Base-by-base conservation (phyloP, 352 stramenopile species). In the Globisporangium abappressorium region DNA sequence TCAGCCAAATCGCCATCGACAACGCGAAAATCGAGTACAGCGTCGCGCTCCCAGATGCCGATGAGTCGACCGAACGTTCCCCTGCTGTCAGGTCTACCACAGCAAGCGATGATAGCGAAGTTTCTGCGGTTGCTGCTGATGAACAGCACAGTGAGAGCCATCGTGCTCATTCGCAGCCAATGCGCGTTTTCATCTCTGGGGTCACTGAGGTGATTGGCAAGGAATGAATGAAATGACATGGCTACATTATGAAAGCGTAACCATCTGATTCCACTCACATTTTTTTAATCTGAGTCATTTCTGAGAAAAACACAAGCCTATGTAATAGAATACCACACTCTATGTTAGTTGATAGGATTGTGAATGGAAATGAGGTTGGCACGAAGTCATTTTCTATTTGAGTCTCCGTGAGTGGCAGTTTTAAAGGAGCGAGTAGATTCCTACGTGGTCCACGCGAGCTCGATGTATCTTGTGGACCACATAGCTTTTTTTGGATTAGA, bases 1-100 rank as follows among this genome's bases (percentile, higher is more conserved):
- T 78, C 33, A 90, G 78, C 56, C 66, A 76, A 28, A 71, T 92
- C n/a, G 65, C 81, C 15, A 33, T 93, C 8, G 85, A 93, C 66
- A 90, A 90, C 22, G 72, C 76, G 5, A 70, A 71, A 20, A 71
- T 93, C 7, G 51, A 77, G 38, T 93, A 93, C 56, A 49, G 38
- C 26, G 65, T 82, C 24, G 64, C 54, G 20, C 51, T 70, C 5
- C 12, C 41, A 20, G 63, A 24, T 20, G 41, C 9, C 11, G n/a
- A 28, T 0, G 15, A 24, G 0, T 1, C 20, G 20, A 28, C 20
- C 18, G 55, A 43, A 5, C 5, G 26, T n/a, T n/a, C 20, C 1
- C 6, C 9, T n/a, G 7, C 9, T 46, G 2, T 4, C 38, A 12
- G 3, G 38, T 18, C 38, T 26, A 49, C 56, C 11, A 2, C 30